Evolutionary conservation across 345 rosid species (phyloP).

Genomic region (Gossypium ekmanianum): DNA sequence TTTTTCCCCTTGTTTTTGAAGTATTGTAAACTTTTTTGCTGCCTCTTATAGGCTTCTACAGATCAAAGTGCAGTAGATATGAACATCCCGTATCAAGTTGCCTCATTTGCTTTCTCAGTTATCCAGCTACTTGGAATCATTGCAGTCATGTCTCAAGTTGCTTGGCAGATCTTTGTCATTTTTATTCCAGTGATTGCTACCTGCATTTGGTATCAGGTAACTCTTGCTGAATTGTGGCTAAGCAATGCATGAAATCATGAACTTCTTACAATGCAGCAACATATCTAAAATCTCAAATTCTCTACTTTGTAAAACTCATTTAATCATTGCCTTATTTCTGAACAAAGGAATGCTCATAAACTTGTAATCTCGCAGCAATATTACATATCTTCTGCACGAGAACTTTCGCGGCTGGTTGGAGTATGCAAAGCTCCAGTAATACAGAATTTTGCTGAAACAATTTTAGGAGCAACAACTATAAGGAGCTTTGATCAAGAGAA

Average conservation of each 20-base stretch:
- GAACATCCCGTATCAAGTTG: conserved; percentile 45
- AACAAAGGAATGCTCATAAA: neutral
- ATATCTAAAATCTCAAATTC: neutral
- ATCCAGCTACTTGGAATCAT: conserved; percentile 63
- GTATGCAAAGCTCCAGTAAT: conserved; percentile 25
- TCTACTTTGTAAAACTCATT: neutral
- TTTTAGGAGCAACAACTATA: too few relatives aligned
- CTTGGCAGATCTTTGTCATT: conserved; percentile 64
- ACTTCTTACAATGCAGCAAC: neutral
- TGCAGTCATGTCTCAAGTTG: conserved; percentile 61
- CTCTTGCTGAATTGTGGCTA: neutral
- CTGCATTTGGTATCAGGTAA: conserved; percentile 64
- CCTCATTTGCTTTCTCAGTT: conserved; percentile 37
- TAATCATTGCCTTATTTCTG: neutral
- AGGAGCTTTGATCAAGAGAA: too few relatives aligned
- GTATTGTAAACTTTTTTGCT: neutral
- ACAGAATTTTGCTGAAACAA: too few relatives aligned
- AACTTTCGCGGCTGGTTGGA: conserved; percentile 70
- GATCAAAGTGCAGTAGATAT: conserved; percentile 68
- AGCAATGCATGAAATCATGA: neutral
- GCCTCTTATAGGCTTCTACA: conserved; percentile 54
- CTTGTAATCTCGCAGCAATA: conserved; percentile 45
- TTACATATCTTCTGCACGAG: conserved; percentile 66
- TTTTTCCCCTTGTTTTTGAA: neutral
- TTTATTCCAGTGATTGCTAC: conserved; percentile 52